Percentiles rank a stretch among this genome's conserved stretches.
phyloP scores from a whole-genome alignment of 176 grass and related monocot genomes.

The Oryza glumipatula region DNA sequence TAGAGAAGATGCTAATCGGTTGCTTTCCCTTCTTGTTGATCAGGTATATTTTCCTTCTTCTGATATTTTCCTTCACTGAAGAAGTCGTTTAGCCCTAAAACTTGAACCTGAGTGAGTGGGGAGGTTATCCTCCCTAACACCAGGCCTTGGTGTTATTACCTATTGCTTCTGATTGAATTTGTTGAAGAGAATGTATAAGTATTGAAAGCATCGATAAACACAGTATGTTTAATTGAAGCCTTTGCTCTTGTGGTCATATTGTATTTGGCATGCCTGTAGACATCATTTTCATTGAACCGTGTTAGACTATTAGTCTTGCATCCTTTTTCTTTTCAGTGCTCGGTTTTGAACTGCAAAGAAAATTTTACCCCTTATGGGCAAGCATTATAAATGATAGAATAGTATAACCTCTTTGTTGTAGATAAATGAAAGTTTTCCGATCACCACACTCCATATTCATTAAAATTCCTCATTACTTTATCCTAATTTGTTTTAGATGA shows the following conservation, averaged over 20 bases:
- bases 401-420: neutral
- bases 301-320: conserved; percentile 17
- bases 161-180: conserved; percentile 20
- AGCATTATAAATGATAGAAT: conserved; percentile 17
- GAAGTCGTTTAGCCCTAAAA: neutral
- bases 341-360: conserved; percentile 15
- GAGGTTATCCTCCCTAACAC: neutral
- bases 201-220: neutral
- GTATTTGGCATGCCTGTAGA: neutral
- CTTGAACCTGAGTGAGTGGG: neutral
- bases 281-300: conserved; percentile 20
- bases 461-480: neutral
- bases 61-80: neutral
- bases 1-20: conserved; percentile 69
- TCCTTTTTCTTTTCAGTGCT: neutral
- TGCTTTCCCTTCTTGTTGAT: conserved; percentile 80
- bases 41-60: conserved; percentile 57
- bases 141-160: neutral
- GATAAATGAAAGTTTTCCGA: neutral
- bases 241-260: neutral
- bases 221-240: conserved; percentile 28
- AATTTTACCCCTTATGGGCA: neutral
- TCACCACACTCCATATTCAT: neutral
- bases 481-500: neutral
- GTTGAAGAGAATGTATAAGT: neutral